These are phyloP conservation scores for Carex pumila DNA, from an alignment of 176 grass and related monocot genomes.

Conservation along the genomic window DNA sequence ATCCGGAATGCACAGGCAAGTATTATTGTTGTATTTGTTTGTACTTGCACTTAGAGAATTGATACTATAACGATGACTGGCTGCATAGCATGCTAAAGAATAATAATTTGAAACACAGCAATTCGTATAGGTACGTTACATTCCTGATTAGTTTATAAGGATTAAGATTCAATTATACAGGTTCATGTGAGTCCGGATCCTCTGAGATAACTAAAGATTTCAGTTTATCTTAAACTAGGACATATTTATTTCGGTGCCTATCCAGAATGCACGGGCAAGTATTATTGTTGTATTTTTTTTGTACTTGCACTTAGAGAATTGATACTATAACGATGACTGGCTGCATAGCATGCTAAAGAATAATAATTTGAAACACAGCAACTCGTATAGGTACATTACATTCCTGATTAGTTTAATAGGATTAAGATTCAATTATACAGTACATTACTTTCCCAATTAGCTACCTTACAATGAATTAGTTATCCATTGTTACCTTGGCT, in stretches of 20 bases:
- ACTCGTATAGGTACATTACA: neutral
- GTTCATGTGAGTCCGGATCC: no score
- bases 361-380: neutral
- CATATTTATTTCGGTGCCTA: no score
- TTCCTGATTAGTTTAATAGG: neutral
- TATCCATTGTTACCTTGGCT: slow-evolving; percentile 67
- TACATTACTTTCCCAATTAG: no score
- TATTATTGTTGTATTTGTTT: neutral
- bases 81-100: neutral
- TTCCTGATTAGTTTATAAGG: neutral
- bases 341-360: neutral
- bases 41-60: neutral
- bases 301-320: neutral
- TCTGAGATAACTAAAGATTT: no score
- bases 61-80: neutral
- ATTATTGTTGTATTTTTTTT: neutral
- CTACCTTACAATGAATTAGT: neutral
- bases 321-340: neutral
- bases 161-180: neutral
- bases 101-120: neutral
- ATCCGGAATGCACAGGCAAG: no score
- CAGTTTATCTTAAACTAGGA: no score
- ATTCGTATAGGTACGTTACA: neutral
- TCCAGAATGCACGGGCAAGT: no score
- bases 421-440: neutral